Base-by-base conservation (phyloP, 257 asterid genomes). In the Mentha longifolia region DNA sequence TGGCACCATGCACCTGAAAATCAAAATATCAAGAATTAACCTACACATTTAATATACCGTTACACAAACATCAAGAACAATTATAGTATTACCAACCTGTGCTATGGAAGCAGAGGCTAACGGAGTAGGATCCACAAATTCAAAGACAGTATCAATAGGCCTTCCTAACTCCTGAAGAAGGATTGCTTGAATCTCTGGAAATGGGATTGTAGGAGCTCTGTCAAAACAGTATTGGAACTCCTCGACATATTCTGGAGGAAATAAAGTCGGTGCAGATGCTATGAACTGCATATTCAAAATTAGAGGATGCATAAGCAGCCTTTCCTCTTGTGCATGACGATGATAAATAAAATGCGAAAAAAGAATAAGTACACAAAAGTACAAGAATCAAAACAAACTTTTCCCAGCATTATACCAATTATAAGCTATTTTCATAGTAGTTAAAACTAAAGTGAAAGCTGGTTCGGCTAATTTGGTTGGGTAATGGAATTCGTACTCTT, bases 101-200 rank as follows among this genome's bases (percentile, higher is more conserved):
- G 99, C 99, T 71, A 94, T 84, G 55, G 99, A 94, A n/a, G 99
- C 99, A 82, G 98, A 94, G 39, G 99, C 99, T 75, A 94, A 8
- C 58, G 99, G 98, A 1, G 88, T 83, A 50, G 98, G 98, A 80
- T 94, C 99, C 73, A 94, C 91, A 72, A 78, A 89, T 81, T 94
- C 98, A 72, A 92, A 94, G 49, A 86, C 80, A 20, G 83, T 59
- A 78, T 94, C 98, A 60, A 89, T 86, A 73, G 96, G 93, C 70
- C 80, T 76, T 64, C 98, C 95, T 70, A 94, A 83, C 75, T 94
- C 99, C 79, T 86, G 86, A 52, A 81, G 87, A 82, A 91, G 73
- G 64, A 94, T 89, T 78, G 85, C 77, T 65, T 85, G 88, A 78
- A 94, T 91, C 68, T 91, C 89, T 79, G 81, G 85, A 79, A 78